A percentile compares a stretch with the other conserved stretches of the same genome.
Evolutionary conservation across 192 early-diverging fungal species (phyloP).

Genomic region (Ambispora gerdemannii): DNA sequence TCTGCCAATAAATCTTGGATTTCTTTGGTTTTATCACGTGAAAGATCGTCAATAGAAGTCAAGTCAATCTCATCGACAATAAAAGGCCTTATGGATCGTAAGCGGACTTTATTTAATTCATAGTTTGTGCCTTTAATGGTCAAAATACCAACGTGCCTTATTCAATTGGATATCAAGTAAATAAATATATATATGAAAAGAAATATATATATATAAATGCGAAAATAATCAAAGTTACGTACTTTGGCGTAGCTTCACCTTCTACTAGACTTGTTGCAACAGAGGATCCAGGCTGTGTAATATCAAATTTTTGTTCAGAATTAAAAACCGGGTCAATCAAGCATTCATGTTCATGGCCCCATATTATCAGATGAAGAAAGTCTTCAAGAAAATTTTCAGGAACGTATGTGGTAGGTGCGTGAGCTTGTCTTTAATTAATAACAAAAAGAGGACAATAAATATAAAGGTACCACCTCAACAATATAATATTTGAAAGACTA

Average conservation of each 20-base stretch:
- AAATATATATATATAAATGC: constrained; percentile 17
- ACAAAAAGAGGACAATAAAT: background rate
- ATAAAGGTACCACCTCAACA: background rate
- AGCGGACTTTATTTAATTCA: constrained; percentile 66
- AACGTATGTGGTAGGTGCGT: constrained; percentile 81
- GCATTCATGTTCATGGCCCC: constrained; percentile 99
- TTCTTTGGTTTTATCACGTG: constrained; percentile 51
- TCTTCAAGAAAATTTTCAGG: constrained; percentile 80
- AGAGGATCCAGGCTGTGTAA: constrained; percentile 91
- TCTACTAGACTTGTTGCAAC: constrained; percentile 84
- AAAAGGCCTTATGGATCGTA: constrained; percentile 86
- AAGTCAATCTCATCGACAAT: constrained; percentile 70
- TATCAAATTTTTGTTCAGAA: constrained; percentile 62
- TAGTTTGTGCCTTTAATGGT: constrained; percentile 66
- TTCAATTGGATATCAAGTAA: background rate
- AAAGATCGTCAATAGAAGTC: constrained; percentile 44
- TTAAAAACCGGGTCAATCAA: constrained; percentile 71
- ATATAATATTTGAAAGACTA: constrained; percentile 14
- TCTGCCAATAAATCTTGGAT: constrained; percentile 53
- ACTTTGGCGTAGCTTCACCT: constrained; percentile 77
- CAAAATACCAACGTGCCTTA: constrained; percentile 51
- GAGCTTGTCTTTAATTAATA: constrained; percentile 54
- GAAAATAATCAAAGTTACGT: constrained; percentile 35
- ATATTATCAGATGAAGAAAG: constrained; percentile 82
- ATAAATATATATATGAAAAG: background rate